These are phyloP conservation scores for Acanthamoeba quina DNA, from an alignment of 208 protist genomes.

Conservation along the genomic window DNA sequence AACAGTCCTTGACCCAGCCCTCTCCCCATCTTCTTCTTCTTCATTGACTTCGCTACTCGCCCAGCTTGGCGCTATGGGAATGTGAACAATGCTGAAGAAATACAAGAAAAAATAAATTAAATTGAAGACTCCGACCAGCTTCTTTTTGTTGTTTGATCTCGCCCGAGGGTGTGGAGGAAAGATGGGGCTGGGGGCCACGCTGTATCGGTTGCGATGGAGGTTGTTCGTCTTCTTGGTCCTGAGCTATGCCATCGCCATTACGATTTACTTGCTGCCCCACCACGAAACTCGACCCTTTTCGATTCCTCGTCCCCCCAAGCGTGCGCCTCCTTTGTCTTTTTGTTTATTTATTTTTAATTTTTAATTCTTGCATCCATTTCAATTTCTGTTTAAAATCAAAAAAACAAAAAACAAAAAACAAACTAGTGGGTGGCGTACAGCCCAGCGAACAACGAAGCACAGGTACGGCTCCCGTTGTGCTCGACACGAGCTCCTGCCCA, in stretches of 20 bases:
- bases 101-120: no score
- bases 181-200: neutral
- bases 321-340: neutral
- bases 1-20: neutral
- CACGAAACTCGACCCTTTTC: neutral
- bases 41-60: neutral
- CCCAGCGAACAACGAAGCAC: no score
- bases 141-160: neutral
- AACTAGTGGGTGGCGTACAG: no score
- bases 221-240: neutral
- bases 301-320: neutral
- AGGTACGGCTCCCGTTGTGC: no score
- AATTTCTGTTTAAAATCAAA: no score
- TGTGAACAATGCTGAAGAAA: no score
- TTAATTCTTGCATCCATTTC: no score
- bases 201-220: slow-evolving; percentile 22
- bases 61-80: neutral
- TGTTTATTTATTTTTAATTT: neutral
- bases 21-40: neutral
- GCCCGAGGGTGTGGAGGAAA: neutral
- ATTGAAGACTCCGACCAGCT: no score
- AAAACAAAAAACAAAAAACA: no score
- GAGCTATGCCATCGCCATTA: neutral
- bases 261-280: neutral
- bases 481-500: no score